Conservation (phyloP, 345 rosid species). For the Eucalyptus victrix region DNA sequence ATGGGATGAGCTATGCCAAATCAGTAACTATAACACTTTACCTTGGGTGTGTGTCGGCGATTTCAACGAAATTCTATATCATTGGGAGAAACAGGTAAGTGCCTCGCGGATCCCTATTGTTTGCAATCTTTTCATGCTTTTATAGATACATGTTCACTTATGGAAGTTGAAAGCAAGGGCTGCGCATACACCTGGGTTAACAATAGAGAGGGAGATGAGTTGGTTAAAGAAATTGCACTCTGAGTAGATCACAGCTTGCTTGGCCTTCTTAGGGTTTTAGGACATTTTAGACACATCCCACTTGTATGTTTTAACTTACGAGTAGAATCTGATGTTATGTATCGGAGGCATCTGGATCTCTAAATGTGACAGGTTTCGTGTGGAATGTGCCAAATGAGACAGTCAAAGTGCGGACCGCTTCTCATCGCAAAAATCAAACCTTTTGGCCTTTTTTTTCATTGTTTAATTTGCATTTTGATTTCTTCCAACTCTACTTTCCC, state of each 20-base stretch:
- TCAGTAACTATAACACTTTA: too few species aligned
- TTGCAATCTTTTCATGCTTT: too few species aligned
- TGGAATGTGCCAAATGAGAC: not conserved
- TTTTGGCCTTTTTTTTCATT: too few species aligned
- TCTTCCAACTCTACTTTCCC: not conserved
- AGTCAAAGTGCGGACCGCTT: not conserved
- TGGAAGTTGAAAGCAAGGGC: too few species aligned
- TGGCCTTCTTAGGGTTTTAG: not conserved
- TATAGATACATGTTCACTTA: too few species aligned
- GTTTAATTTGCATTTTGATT: not conserved
- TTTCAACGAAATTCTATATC: too few species aligned
- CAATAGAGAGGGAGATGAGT: too few species aligned
- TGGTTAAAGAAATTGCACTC: too few species aligned
- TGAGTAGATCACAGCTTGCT: not conserved
- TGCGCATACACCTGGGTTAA: too few species aligned
- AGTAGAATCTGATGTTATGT: not conserved
- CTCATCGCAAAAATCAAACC: not conserved
- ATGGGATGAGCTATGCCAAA: too few species aligned
- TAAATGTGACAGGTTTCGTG: not conserved
- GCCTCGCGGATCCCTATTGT: accelerated
- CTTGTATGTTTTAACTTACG: not conserved
- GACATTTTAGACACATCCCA: not conserved
- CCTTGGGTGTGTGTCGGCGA: too few species aligned
- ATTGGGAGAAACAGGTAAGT: too few species aligned
- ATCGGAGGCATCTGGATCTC: not conserved